Conservation (phyloP, 2,329 filamentous ascomycete genomes). For the Hysterium pulicare region DNA sequence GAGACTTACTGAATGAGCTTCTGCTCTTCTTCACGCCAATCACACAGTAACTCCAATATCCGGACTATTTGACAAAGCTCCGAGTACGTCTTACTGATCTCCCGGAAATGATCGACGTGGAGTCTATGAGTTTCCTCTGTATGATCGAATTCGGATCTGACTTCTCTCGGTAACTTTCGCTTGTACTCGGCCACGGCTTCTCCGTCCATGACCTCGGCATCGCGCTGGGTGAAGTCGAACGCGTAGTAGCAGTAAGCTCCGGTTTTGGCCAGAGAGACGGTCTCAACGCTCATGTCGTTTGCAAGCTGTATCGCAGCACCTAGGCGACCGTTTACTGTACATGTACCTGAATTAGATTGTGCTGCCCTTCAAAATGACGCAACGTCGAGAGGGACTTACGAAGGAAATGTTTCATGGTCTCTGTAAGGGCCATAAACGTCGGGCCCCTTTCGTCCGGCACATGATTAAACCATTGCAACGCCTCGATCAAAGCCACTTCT, state of each 20-base stretch:
- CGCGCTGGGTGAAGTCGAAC: conserved; percentile 29
- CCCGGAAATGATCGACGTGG: conserved; percentile 19
- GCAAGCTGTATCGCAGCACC: conserved; percentile 55
- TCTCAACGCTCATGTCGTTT: conserved; percentile 48
- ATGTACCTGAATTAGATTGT: conserved; percentile 13
- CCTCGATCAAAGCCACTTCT: conserved; percentile 72
- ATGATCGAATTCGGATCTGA: background rate
- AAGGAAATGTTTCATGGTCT: conserved; percentile 79
- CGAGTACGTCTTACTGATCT: conserved; percentile 35
- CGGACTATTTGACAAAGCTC: conserved; percentile 43
- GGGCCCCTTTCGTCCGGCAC: conserved; percentile 59
- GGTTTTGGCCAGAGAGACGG: conserved; percentile 42
- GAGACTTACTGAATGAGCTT: conserved; percentile 29
- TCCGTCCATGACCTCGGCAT: conserved; percentile 25
- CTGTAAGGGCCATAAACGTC: conserved; percentile 65
- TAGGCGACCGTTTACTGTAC: conserved; percentile 47
- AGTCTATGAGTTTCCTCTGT: conserved; percentile 7
- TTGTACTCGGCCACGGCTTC: conserved; percentile 5
- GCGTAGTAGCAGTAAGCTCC: conserved; percentile 39
- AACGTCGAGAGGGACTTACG: conserved; percentile 56
- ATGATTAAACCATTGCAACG: conserved; percentile 80
- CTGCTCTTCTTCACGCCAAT: conserved; percentile 43
- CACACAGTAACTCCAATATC: conserved; percentile 40
- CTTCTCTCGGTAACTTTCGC: background rate
- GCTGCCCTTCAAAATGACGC: conserved; percentile 8